These are phyloP conservation scores for Angomonas deanei DNA, from an alignment of 208 protist species.

Conservation along the genomic window DNA sequence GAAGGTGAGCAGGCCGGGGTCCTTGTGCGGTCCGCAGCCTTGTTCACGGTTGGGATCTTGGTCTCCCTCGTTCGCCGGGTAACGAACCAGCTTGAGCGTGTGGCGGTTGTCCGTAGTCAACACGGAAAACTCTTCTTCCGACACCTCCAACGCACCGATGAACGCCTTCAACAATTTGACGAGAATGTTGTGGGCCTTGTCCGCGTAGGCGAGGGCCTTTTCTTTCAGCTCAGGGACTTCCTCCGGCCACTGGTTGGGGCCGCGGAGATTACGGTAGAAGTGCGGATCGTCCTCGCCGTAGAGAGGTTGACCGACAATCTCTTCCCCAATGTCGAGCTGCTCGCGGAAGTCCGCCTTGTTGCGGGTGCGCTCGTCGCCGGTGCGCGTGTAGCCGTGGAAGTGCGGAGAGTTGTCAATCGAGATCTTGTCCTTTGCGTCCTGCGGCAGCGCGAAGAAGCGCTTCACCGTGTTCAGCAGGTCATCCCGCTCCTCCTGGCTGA, in stretches of 20 bases:
- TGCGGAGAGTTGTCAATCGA: constrained; percentile 5
- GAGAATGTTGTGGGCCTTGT: background rate
- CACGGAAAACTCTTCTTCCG: background rate
- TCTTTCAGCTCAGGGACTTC: background rate
- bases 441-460: constrained; percentile 6
- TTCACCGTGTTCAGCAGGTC: background rate
- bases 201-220: background rate
- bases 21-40: constrained; percentile 6
- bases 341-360: constrained; percentile 11
- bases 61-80: background rate
- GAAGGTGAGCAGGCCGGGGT: background rate
- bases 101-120: background rate
- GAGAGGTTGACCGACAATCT: too few relatives aligned
- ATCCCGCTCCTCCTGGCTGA: constrained; percentile 1
- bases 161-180: constrained; percentile 6
- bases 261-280: constrained; percentile 8
- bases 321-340: too few relatives aligned
- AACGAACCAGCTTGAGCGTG: constrained; percentile 6
- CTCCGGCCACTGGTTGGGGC: constrained; percentile 8
- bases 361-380: constrained; percentile 4
- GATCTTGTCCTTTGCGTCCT: constrained; percentile 9
- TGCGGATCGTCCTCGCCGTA: too few relatives aligned
- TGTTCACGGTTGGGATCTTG: background rate
- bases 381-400: constrained; percentile 11
- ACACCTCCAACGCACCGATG: background rate